Evolutionary conservation across 2,329 filamentous ascomycete species (phyloP), one percentile per base, ranked within the genome.

Genomic region (Metarhizium rileyi): DNA sequence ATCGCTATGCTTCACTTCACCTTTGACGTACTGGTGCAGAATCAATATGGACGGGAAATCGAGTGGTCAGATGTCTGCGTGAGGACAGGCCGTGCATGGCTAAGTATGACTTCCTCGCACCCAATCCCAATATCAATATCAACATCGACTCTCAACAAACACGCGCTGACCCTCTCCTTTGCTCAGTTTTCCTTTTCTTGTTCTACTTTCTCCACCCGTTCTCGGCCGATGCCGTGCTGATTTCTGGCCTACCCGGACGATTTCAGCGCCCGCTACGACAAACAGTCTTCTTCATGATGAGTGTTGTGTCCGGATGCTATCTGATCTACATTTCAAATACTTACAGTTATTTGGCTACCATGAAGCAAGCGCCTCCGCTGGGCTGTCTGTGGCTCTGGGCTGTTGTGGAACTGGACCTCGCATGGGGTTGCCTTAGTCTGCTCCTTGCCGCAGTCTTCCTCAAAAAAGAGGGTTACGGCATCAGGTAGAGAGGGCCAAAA

Each of bases 321-420:
- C 72, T 96, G 54, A 83, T 97, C 45, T 74, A 87, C 57, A 81
- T 90, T 48, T 89, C 86, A 25, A 97, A 96, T 61, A 76, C 73
- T 27, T 80, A 83, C 56, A 81, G 84, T 4, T 97, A 96, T 61
- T 81, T 94, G 57, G 86, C 86, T 6, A 83, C 95, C 20, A 90
- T 97, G 88, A 94, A 95, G 71, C 83, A 81, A 55, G 86, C 90
- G 0, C 93, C 93, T n/a, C 83, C 90, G 5, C 66, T 96, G 14
- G 93, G 89, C 0, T 91, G 87, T 38, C 66, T 97, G 18, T 97
- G 91, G 90, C 78, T 97, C 4, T 97, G 91, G 90, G 82, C 86
- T 28, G 84, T 97, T 22, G 76, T 97, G 44, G 93, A 98, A 70
- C 77, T 96, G 68, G 77, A 88, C 49, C 70, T 95, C 38, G 61